phyloP scores from a whole-genome alignment of 495 filamentous ascomycete species.

The Penicillium psychrofluorescens region DNA sequence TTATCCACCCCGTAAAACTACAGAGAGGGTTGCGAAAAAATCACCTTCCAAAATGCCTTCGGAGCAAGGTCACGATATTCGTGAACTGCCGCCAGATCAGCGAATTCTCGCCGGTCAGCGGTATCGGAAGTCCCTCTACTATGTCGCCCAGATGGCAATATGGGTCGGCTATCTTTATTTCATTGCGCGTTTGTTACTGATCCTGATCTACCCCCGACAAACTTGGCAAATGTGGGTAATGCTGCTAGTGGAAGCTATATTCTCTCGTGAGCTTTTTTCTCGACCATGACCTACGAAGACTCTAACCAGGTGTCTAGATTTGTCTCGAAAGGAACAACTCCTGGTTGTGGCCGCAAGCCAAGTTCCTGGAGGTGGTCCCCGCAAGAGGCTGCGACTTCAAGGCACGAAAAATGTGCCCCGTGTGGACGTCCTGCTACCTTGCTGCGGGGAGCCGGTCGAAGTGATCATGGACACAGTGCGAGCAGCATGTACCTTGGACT shows the following conservation, averaged over 20 bases:
- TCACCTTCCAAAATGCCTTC: not conserved
- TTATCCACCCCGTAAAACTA: too few species aligned
- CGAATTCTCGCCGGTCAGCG: conserved; percentile 7
- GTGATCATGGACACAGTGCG: conserved; percentile 45
- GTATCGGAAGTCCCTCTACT: conserved; percentile 16
- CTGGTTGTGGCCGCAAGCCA: conserved; percentile 14
- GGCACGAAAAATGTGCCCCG: conserved; percentile 21
- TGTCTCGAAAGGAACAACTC: conserved; percentile 20
- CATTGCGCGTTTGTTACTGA: conserved; percentile 8
- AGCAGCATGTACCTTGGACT: conserved; percentile 41
- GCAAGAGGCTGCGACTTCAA: conserved; percentile 18
- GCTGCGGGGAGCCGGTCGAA: conserved; percentile 42
- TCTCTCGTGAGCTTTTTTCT: conserved; percentile 13
- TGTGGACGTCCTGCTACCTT: conserved; percentile 42
- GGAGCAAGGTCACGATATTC: conserved; percentile 10
- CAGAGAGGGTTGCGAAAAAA: too few species aligned
- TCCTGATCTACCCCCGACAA: conserved; percentile 1
- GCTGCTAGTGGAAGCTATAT: conserved; percentile 20
- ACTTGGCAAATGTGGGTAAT: conserved; percentile 27
- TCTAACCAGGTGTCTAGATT: conserved; percentile 7
- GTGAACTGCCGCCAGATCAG: conserved; percentile 17
- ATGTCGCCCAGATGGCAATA: conserved; percentile 14
- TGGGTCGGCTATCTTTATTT: conserved; percentile 20
- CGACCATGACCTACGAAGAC: not conserved
- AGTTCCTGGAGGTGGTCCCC: not conserved